Evolutionary conservation across 768 basidiomycete species (phyloP).

Genomic region (Psilocybe tampanensis): DNA sequence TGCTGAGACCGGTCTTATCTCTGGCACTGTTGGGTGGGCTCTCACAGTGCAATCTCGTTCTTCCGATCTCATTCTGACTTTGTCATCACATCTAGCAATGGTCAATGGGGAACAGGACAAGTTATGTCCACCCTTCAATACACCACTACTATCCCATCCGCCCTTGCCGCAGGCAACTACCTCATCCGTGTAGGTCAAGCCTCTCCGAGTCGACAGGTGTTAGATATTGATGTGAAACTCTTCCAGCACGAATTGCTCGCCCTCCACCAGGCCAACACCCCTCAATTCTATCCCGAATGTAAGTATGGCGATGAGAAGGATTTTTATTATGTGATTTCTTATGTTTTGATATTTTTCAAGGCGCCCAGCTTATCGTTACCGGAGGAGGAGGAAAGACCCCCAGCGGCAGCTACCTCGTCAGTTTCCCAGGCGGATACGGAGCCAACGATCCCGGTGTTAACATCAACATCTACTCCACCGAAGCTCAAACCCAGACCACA

Average conservation of each 20-base stretch:
- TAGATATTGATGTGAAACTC: neutral
- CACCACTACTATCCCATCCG: slow-evolving; percentile 34
- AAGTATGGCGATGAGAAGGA: neutral
- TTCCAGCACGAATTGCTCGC: slow-evolving; percentile 38
- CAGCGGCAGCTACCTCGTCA: slow-evolving; percentile 32
- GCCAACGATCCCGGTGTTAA: slow-evolving; percentile 37
- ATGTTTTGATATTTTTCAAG: slow-evolving; percentile 5
- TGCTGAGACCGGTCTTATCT: slow-evolving; percentile 33
- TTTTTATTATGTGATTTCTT: neutral
- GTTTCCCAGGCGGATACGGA: slow-evolving; percentile 38
- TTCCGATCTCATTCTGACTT: neutral
- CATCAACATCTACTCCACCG: slow-evolving; percentile 38
- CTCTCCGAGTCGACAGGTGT: neutral
- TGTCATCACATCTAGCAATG: slow-evolving; percentile 17
- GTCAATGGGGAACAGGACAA: slow-evolving; percentile 31
- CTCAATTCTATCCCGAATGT: slow-evolving; percentile 44
- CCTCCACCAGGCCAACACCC: slow-evolving; percentile 39
- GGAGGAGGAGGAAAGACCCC: slow-evolving; percentile 37
- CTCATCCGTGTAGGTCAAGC: slow-evolving; percentile 32
- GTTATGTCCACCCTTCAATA: slow-evolving; percentile 30
- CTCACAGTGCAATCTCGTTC: neutral
- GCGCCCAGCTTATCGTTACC: slow-evolving; percentile 37
- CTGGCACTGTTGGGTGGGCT: slow-evolving; percentile 31
- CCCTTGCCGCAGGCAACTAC: slow-evolving; percentile 36
- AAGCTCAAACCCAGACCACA: slow-evolving; percentile 31